These are phyloP conservation scores for Penicillium paradoxum DNA, from an alignment of 495 filamentous ascomycete genomes.

Conservation along the genomic window DNA sequence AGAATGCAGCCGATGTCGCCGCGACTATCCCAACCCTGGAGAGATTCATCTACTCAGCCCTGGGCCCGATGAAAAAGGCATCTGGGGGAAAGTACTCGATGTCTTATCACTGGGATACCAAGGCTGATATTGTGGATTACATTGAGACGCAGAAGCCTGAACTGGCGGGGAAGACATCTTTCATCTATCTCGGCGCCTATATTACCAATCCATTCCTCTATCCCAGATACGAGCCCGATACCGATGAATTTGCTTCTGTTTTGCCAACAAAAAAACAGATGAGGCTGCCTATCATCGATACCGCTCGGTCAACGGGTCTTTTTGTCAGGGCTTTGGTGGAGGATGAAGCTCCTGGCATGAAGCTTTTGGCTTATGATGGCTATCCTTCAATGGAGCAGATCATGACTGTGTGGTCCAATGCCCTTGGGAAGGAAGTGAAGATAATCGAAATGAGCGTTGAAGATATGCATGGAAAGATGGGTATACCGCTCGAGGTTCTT, in stretches of 20 bases:
- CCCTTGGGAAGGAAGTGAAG: slow-evolving; percentile 26
- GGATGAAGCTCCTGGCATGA: slow-evolving; percentile 31
- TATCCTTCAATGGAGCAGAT: slow-evolving; percentile 27
- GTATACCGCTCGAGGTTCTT: slow-evolving; percentile 35
- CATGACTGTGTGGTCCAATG: slow-evolving; percentile 28
- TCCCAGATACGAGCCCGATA: slow-evolving; percentile 23
- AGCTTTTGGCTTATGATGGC: slow-evolving; percentile 41
- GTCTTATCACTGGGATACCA: slow-evolving; percentile 37
- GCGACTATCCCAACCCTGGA: slow-evolving; percentile 41
- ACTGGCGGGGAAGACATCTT: slow-evolving; percentile 26
- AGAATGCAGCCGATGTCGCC: slow-evolving; percentile 47
- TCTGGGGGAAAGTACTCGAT: slow-evolving; percentile 35
- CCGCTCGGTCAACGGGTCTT: slow-evolving; percentile 30
- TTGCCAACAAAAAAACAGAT: slow-evolving; percentile 20
- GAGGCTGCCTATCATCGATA: slow-evolving; percentile 36
- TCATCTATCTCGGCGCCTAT: slow-evolving; percentile 32
- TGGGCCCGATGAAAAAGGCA: slow-evolving; percentile 26
- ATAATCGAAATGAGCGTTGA: slow-evolving; percentile 25
- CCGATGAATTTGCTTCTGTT: slow-evolving; percentile 22
- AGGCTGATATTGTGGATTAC: slow-evolving; percentile 34
- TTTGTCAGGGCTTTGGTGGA: slow-evolving; percentile 42
- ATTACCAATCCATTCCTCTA: slow-evolving; percentile 29
- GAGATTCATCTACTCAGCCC: slow-evolving; percentile 41
- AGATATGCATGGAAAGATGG: slow-evolving; percentile 29
- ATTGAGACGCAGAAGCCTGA: slow-evolving; percentile 25